Conservation (phyloP, 176 grass and related monocot genomes). For the Pontederia crassipes region DNA sequence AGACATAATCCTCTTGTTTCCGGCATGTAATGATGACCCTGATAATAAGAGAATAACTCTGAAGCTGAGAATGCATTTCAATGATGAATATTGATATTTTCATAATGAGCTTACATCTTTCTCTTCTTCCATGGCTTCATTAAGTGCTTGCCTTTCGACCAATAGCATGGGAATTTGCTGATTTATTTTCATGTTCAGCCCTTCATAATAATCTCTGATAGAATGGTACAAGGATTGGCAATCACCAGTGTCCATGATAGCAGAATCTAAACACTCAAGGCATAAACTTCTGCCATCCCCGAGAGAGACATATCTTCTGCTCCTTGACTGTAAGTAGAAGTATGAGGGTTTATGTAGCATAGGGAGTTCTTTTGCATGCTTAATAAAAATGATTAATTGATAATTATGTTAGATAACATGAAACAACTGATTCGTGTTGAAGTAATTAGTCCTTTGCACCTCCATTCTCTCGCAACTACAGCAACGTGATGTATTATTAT, state of each 20-base stretch:
- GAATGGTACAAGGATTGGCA: conserved; percentile 82
- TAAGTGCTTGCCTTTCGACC: conserved; percentile 95
- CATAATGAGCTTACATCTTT: conserved; percentile 39
- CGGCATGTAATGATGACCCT: conserved; percentile 86
- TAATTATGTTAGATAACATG: too few relatives aligned
- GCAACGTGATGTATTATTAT: conserved; percentile 53
- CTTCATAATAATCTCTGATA: conserved; percentile 94
- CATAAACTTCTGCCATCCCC: conserved; percentile 79
- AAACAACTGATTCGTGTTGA: too few relatives aligned
- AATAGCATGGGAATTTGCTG: conserved; percentile 96
- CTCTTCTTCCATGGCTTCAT: conserved; percentile 97
- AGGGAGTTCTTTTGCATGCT: background rate
- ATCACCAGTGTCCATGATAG: conserved; percentile 83
- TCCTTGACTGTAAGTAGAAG: conserved; percentile 48
- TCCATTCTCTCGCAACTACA: conserved; percentile 95
- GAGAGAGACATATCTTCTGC: conserved; percentile 58
- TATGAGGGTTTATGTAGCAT: conserved; percentile 6
- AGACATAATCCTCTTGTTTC: conserved; percentile 91
- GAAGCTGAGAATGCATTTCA: background rate
- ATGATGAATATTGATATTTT: background rate
- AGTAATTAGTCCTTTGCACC: conserved; percentile 20
- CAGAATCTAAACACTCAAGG: conserved; percentile 78
- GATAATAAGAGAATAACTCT: conserved; percentile 17
- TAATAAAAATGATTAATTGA: too few relatives aligned
- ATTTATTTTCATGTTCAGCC: conserved; percentile 95